Conservation (phyloP, 2,329 filamentous ascomycete species). For the Teratosphaeria destructans region DNA sequence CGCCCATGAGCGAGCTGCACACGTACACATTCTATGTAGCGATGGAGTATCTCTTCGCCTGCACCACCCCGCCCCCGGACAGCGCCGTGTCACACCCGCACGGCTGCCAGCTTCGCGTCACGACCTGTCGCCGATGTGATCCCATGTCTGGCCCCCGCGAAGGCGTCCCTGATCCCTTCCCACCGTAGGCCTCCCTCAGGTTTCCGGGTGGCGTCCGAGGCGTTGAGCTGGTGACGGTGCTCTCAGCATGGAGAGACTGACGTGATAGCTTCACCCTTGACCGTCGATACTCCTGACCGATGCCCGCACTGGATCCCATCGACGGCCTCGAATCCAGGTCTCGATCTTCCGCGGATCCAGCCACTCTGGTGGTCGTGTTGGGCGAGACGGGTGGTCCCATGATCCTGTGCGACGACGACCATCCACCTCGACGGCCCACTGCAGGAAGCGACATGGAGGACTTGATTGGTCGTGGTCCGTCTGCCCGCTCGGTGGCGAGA, state of each 20-base stretch:
- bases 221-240: no score
- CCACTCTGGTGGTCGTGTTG: no score
- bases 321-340: no score
- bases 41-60: not conserved
- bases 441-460: not conserved
- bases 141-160: not conserved
- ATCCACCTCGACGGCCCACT: not conserved
- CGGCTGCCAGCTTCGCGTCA: not conserved
- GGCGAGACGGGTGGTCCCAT: no score
- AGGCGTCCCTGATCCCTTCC: not conserved
- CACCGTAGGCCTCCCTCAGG: no score
- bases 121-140: not conserved
- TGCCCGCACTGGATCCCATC: no score
- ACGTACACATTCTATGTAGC: not conserved
- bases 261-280: no score
- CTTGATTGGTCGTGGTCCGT: not conserved
- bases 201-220: no score
- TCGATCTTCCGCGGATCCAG: no score
- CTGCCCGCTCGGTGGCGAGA: not conserved
- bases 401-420: no score
- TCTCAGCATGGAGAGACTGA: no score
- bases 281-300: no score
- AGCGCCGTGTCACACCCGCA: not conserved
- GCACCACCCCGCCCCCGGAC: not conserved
- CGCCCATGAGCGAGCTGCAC: not conserved